Evolutionary conservation across 805 yeast species (phyloP).

Genomic region (Candida sithepensis): DNA sequence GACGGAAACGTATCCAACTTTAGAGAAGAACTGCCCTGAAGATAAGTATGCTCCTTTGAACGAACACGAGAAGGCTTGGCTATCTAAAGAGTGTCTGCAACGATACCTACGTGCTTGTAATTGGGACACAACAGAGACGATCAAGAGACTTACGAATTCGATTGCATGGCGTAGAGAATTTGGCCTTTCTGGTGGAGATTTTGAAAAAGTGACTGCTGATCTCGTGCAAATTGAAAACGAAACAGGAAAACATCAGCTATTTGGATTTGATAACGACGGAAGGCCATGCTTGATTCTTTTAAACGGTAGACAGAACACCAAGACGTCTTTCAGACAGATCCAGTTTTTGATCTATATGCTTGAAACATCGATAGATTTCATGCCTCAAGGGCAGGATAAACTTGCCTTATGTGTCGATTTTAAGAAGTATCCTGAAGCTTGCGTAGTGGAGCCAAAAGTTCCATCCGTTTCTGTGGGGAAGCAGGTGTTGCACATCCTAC

Average conservation of each 20-base stretch:
- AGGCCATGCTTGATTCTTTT: conserved; percentile 89
- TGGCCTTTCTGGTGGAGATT: conserved; percentile 55
- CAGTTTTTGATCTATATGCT: conserved; percentile 91
- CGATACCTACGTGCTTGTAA: conserved; percentile 91
- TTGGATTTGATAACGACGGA: conserved; percentile 86
- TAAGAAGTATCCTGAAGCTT: conserved; percentile 64
- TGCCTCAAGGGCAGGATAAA: conserved; percentile 96
- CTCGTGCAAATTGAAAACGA: conserved; percentile 66
- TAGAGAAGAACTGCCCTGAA: conserved; percentile 38
- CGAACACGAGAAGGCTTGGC: conserved; percentile 76
- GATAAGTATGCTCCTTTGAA: conserved; percentile 36
- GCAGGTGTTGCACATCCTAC: conserved; percentile 86
- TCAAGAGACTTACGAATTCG: conserved; percentile 68
- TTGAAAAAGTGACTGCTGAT: conserved; percentile 48
- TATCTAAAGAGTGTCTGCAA: conserved; percentile 82
- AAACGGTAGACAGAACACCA: conserved; percentile 97
- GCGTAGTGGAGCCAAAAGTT: conserved; percentile 36
- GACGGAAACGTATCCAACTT: conserved; percentile 44
- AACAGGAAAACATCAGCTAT: conserved; percentile 85
- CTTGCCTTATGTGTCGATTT: conserved; percentile 90
- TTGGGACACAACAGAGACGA: conserved; percentile 72
- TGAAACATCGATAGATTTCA: conserved; percentile 86
- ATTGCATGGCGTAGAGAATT: conserved; percentile 93
- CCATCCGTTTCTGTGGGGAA: conserved; percentile 86
- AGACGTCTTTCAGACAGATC: conserved; percentile 82